Evolutionary conservation across 495 filamentous ascomycete species (phyloP), one percentile per base, ranked within the genome.

Genomic region (Hypoxylon crocopeplum): DNA sequence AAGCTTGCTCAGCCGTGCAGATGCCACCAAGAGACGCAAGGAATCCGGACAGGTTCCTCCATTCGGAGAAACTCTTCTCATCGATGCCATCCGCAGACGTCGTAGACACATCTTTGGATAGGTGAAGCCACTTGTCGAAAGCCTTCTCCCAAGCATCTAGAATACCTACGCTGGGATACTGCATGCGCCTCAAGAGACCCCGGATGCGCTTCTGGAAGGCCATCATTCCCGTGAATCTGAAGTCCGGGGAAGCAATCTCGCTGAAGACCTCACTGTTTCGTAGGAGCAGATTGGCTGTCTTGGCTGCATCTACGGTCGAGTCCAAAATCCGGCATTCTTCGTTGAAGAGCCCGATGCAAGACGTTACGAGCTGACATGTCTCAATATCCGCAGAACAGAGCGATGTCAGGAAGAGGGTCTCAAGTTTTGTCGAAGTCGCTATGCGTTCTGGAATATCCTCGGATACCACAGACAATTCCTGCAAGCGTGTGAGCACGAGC

Each of bases 1-100:
- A 60, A 48, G 78, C 75, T 59, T 83, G 79, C 49, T 85, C 80
- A 3, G 85, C 82, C n/a, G 84, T 85, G 66, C 85, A 88, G 45
- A 81, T 78, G 3, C 85, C 85, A n/a, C 84, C 85, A 27, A 88
- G 72, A 2, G 84, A 86, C 15, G 85, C 85, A 12, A 88, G 77
- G 64, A 88, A 87, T 3, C 85, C 85, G 3, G 84, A 86, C 48
- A 83, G 82, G 59, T 88, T 88, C 24, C 85, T 78, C 85, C 85
- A 88, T 59, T 87, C 84, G 7, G 79, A 78, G 19, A 86, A 76
- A 16, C 72, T 65, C 36, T 70, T 73, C 48, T 87, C 85, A 11
- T 82, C 76, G 5, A 83, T 67, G n/a, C 62, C 70, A 7, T 82
- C 80, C 6, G 68, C 62, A 25, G 73, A 67, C 0, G 73, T 69